Evolutionary conservation across 495 filamentous ascomycete genomes (phyloP), one percentile per base, ranked within the genome.

Genomic region (Penicillium egyptiacum): DNA sequence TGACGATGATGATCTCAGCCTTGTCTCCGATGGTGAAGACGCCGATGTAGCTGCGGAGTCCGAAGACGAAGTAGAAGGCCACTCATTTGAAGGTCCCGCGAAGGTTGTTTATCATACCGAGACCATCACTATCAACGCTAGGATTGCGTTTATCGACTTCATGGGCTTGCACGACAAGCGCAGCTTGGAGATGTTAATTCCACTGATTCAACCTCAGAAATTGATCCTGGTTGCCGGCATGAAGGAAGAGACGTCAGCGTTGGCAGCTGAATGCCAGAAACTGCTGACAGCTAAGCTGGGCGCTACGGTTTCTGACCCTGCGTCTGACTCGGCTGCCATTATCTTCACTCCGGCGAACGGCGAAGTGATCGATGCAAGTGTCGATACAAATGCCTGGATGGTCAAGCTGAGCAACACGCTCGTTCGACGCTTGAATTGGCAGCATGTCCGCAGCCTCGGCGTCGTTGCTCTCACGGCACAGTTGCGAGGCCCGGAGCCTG

Each of bases 311-410:
- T 66, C 70, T 42, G 51, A 57, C 10, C 26, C 59, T 46, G 64
- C 76, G 2, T 70, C 72, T 5, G 75, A 77, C 30, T 69, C 59
- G 10, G 52, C 74, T 26, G 72, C 70, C 6, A 85, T 88, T 56
- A 87, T 98, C 19, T 93, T 92, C 71, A 92, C 91, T 0, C 94
- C 95, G 2, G 69, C 65, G 12, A 77, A 88, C 35, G 91, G 91
- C 16, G 74, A 80, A 48, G 74, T 78, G 3, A 80, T 98, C 47
- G 86, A 98, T 69, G 94, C 93, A 14, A 96, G 92, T 62, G 92
- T 98, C 37, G 94, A 99, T 64, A 98, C 92, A 7, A 98, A 97
- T 68, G 93, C 94, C 22, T 99, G 94, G 94, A 86, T 88, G 26
- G 88, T 98, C 48, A 96, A 91, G 65, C 80, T 99, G 28, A 90